Evolutionary conservation across 768 basidiomycete species (phyloP).

Genomic region (Suillus subaureus): DNA sequence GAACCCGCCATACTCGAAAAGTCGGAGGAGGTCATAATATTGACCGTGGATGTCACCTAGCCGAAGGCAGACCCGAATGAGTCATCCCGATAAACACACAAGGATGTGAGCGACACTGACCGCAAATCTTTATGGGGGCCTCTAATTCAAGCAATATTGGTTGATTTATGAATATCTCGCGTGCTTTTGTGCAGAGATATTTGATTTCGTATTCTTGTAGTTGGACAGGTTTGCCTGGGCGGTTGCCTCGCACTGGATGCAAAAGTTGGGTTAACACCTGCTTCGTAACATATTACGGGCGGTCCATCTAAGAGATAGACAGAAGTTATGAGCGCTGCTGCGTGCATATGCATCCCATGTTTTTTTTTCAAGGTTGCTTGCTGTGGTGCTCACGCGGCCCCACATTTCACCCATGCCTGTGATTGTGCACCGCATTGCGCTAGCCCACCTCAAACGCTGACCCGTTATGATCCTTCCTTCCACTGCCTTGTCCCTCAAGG

Average conservation of each 20-base stretch:
- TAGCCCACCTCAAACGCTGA: background rate
- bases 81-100: slow-evolving; percentile 21
- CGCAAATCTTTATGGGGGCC: slow-evolving; percentile 99
- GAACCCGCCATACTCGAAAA: slow-evolving; percentile 99
- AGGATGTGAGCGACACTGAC: slow-evolving; percentile 49
- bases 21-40: slow-evolving; percentile 96
- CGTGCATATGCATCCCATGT: slow-evolving; percentile 5
- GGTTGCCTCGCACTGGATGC: slow-evolving; percentile 87
- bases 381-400: slow-evolving; percentile 10
- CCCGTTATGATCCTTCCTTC: background rate
- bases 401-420: slow-evolving; percentile 4
- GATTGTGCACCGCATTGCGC: slow-evolving; percentile 1
- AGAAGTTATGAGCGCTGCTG: slow-evolving; percentile 6
- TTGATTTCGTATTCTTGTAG: slow-evolving; percentile 99
- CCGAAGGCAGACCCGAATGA: slow-evolving; percentile 22
- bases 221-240: slow-evolving; percentile 97
- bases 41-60: slow-evolving; percentile 98
- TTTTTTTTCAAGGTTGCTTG: slow-evolving; percentile 14
- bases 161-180: slow-evolving; percentile 99
- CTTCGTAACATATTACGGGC: slow-evolving; percentile 3
- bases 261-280: slow-evolving; percentile 16
- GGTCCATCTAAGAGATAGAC: background rate
- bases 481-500: slow-evolving; percentile 1
- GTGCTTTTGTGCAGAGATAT: slow-evolving; percentile 96
- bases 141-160: slow-evolving; percentile 97